Percentiles rank a stretch among this genome's conserved stretches.
Evolutionary conservation across 116 monocot genomes (phyloP).

Genomic region (Thalassia testudinum): DNA sequence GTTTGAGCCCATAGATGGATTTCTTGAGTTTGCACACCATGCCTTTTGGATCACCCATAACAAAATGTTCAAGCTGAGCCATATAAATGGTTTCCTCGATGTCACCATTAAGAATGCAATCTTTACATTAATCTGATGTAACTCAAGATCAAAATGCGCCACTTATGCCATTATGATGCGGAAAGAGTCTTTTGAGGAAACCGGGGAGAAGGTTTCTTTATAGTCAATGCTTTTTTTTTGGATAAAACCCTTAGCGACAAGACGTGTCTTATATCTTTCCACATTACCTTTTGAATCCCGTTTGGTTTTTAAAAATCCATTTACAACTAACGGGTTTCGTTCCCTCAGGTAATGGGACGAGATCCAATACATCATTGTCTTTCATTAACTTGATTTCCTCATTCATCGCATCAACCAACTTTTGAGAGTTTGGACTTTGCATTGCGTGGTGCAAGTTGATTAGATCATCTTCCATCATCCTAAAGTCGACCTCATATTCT

Average conservation of each 20-base stretch:
- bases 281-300: background rate
- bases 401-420: slow-evolving; percentile 1
- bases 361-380: slow-evolving; percentile 3
- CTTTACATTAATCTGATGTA: slow-evolving; percentile 2
- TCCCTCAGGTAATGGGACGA: slow-evolving; percentile 3
- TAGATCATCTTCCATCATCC: slow-evolving; percentile 1
- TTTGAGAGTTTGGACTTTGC: background rate
- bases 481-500: slow-evolving; percentile 3
- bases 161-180: background rate
- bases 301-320: slow-evolving; percentile 6
- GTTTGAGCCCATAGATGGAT: background rate
- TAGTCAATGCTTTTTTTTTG: slow-evolving; percentile 1
- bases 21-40: slow-evolving; percentile 1
- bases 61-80: background rate
- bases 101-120: background rate
- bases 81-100: slow-evolving; percentile 1
- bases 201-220: background rate
- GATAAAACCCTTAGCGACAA: background rate
- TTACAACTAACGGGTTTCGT: slow-evolving; percentile 1
- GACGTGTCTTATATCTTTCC: background rate
- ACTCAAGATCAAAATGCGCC: background rate
- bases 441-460: background rate
- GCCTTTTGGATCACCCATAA: background rate
- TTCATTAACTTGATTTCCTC: slow-evolving; percentile 3
- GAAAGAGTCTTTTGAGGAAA: slow-evolving; percentile 1